Percentiles rank a stretch among this genome's conserved stretches.
Conservation (phyloP, 805 yeast species). For the Phaffomyces thermotolerans region DNA sequence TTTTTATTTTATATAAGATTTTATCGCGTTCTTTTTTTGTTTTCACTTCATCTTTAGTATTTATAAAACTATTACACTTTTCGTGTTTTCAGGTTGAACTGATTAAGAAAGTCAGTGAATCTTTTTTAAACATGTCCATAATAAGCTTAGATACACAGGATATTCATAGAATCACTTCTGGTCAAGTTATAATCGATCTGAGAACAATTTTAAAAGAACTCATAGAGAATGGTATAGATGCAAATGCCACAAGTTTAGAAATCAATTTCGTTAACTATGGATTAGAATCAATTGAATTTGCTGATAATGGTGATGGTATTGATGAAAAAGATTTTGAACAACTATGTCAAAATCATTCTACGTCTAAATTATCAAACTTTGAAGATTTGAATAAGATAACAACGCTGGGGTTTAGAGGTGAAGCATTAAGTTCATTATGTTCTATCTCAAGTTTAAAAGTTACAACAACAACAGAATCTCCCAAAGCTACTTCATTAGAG, state of each 20-base stretch:
- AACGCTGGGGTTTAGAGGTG: conserved; percentile 76
- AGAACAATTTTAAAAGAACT: conserved; percentile 76
- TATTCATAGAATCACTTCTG: conserved; percentile 75
- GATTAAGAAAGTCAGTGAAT: not conserved
- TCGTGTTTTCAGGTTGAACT: not conserved
- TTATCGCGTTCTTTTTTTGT: not conserved
- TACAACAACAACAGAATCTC: conserved; percentile 43
- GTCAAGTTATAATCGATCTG: conserved; percentile 84
- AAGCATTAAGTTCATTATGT: conserved; percentile 68
- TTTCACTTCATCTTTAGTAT: not conserved
- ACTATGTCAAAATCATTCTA: conserved; percentile 55
- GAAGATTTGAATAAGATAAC: conserved; percentile 44
- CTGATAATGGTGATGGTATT: conserved; percentile 67
- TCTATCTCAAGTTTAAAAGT: conserved; percentile 43
- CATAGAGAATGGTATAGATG: conserved; percentile 83
- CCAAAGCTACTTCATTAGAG: conserved; percentile 49
- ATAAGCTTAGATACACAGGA: conserved; percentile 30
- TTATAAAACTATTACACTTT: not conserved
- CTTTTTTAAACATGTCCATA: conserved; percentile 1
- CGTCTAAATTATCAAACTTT: conserved; percentile 55
- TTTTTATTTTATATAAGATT: not conserved
- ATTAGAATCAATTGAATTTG: conserved; percentile 56
- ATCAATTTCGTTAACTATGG: conserved; percentile 68
- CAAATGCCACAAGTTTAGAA: conserved; percentile 61
- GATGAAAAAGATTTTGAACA: conserved; percentile 40